These are phyloP conservation scores for Termitomyces sp. DNA, from an alignment of 768 basidiomycete species.

Conservation along the genomic window DNA sequence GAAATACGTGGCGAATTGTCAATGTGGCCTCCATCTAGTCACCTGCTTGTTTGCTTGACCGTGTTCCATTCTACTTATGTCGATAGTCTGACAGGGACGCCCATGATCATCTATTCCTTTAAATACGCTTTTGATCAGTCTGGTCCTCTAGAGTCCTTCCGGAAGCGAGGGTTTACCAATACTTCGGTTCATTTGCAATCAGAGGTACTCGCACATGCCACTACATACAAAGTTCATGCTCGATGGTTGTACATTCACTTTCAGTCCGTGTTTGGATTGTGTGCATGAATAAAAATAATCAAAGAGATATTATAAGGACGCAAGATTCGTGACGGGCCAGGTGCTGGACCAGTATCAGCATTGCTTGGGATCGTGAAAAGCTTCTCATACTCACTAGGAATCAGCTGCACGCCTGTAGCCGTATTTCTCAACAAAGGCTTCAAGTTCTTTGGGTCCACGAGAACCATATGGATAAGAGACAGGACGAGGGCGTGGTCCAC, in stretches of 20 bases:
- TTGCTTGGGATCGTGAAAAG: not conserved
- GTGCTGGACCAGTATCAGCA: constrained; percentile 33
- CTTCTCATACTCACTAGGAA: constrained; percentile 60
- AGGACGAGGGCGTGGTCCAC: constrained; percentile 64
- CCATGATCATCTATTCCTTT: not conserved
- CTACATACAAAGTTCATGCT: constrained; percentile 6
- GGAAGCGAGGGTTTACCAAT: not conserved
- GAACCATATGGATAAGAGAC: constrained; percentile 88
- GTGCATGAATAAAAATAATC: not conserved
- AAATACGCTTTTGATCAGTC: not conserved
- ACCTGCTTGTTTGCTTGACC: too few species aligned
- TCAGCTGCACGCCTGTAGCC: constrained; percentile 67
- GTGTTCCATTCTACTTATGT: not conserved
- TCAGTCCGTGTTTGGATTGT: not conserved
- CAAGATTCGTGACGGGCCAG: constrained; percentile 71
- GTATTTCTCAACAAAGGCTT: constrained; percentile 66
- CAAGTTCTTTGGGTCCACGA: constrained; percentile 85
- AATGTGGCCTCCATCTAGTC: not conserved
- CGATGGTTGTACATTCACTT: constrained; percentile 12
- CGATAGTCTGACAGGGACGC: not conserved
- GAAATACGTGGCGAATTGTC: not conserved
- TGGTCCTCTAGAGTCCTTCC: not conserved
- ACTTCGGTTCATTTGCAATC: not conserved
- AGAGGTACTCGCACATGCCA: not conserved
- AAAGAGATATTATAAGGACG: constrained; percentile 38